A percentile compares a stretch with the other conserved stretches of the same genome.
Evolutionary conservation across 1,284 basidiomycete genomes (phyloP).

Genomic region (Neonothopanus nambi): DNA sequence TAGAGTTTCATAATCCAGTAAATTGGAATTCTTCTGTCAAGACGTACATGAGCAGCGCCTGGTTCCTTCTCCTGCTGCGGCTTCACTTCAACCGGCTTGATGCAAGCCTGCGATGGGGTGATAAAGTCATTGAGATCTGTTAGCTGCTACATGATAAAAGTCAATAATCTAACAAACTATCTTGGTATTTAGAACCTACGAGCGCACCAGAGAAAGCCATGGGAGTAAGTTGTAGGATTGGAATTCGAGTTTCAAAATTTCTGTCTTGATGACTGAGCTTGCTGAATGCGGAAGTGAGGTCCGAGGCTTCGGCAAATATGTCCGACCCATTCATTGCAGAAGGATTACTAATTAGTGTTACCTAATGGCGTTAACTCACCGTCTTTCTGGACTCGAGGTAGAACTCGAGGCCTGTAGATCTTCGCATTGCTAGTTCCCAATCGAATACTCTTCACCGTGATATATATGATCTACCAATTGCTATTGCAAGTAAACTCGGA

Average conservation of each 20-base stretch:
- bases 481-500: no score
- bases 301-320: no score
- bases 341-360: no score
- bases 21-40: neutral
- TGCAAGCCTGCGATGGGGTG: constrained; percentile 95
- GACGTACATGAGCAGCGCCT: constrained; percentile 61
- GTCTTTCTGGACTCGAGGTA: no score
- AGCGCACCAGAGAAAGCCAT: constrained; percentile 94
- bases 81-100: constrained; percentile 87
- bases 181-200: constrained; percentile 44
- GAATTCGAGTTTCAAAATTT: constrained; percentile 9
- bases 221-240: constrained; percentile 4
- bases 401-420: no score
- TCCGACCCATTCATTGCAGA: no score
- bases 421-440: no score
- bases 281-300: no score
- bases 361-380: no score
- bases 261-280: no score
- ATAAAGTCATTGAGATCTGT: constrained; percentile 99
- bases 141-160: constrained; percentile 56
- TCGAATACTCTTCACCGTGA: no score
- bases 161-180: constrained; percentile 3
- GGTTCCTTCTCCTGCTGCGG: constrained; percentile 39
- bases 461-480: no score
- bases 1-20: neutral